A percentile compares a stretch with the other conserved stretches of the same genome.
These are phyloP conservation scores for Silybum marianum DNA, from an alignment of 129 eudicot species.

Conservation along the genomic window DNA sequence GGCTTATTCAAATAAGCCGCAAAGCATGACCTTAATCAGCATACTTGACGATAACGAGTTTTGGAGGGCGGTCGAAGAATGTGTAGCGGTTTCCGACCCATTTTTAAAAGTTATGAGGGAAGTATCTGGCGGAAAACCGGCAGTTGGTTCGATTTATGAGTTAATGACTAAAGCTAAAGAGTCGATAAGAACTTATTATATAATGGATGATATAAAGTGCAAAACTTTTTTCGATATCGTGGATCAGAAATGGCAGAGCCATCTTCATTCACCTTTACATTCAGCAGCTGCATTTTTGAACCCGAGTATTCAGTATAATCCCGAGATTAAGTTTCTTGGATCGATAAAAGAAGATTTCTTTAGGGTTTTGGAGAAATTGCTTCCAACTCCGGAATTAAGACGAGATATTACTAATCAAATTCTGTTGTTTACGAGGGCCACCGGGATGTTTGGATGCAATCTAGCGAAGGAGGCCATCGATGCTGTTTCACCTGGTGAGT, in stretches of 20 bases:
- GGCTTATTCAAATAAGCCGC: conserved; percentile 60
- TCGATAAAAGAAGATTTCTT: conserved; percentile 86
- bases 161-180: conserved; percentile 90
- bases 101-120: conserved; percentile 84
- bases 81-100: conserved; percentile 91
- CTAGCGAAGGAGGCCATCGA: conserved; percentile 94
- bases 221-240: conserved; percentile 87
- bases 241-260: conserved; percentile 85
- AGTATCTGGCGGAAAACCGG: conserved; percentile 81
- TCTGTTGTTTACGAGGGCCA: conserved; percentile 67
- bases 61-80: conserved; percentile 85
- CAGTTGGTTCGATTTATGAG: conserved; percentile 81
- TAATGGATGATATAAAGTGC: conserved; percentile 94
- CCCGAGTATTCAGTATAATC: conserved; percentile 92
- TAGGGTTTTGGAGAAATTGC: conserved; percentile 76
- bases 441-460: conserved; percentile 93
- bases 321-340: conserved; percentile 77
- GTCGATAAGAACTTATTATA: conserved; percentile 86
- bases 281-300: conserved; percentile 95
- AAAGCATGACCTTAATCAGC: conserved; percentile 55
- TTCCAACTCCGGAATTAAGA: conserved; percentile 86
- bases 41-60: conserved; percentile 82
- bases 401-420: conserved; percentile 85
- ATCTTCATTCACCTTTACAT: conserved; percentile 85
- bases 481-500: conserved; percentile 80